Evolutionary conservation across 2,329 filamentous ascomycete genomes (phyloP).

Genomic region (Cladosporium colombiae): DNA sequence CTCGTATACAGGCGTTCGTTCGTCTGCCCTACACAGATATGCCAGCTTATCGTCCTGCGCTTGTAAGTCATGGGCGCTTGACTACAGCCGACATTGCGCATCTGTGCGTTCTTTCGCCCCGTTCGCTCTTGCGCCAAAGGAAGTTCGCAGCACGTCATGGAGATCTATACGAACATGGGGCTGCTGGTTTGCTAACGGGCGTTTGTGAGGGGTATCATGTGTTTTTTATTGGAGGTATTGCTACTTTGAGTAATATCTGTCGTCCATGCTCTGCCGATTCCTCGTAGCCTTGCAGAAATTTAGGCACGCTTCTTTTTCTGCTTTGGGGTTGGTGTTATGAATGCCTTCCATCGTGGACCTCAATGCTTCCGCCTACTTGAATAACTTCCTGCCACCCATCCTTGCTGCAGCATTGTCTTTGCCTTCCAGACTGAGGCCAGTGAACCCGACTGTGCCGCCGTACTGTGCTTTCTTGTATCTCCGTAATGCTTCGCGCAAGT

Average conservation of each 20-base stretch:
- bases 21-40: neutral
- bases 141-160: conserved; percentile 6
- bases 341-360: neutral
- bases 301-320: neutral
- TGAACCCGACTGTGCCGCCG: conserved; percentile 59
- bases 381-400: conserved; percentile 49
- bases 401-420: conserved; percentile 46
- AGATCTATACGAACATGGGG: neutral
- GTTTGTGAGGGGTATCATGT: conserved; percentile 10
- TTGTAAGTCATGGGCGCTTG: conserved; percentile 13
- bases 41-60: neutral
- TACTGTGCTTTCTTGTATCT: conserved; percentile 65
- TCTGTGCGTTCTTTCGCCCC: conserved; percentile 9
- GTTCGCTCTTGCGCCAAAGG: neutral
- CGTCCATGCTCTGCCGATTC: neutral
- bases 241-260: neutral
- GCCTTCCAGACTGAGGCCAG: conserved; percentile 52
- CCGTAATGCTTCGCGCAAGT: conserved; percentile 71
- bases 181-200: neutral
- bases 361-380: conserved; percentile 37
- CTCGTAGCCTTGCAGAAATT: neutral
- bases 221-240: neutral
- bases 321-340: neutral
- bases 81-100: conserved; percentile 20
- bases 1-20: neutral